Evolutionary conservation across 805 yeast genomes (phyloP).

Genomic region (Alloascoidea africana): DNA sequence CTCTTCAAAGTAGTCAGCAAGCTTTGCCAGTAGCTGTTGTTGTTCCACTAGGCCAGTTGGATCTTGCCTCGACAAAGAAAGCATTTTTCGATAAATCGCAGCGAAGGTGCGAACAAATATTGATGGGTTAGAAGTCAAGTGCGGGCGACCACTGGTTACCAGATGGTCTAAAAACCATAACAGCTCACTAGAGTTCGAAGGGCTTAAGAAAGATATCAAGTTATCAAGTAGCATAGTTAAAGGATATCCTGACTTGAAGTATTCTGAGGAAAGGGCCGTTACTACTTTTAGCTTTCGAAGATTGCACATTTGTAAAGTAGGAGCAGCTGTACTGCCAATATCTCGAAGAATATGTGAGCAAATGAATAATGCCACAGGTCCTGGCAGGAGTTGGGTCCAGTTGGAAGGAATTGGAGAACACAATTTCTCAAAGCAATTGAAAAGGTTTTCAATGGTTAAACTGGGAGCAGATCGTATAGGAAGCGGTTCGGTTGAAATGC

Average conservation of each 20-base stretch:
- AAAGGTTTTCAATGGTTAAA: too few relatives aligned
- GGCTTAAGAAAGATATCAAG: background rate
- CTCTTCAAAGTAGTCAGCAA: too few relatives aligned
- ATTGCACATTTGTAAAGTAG: background rate
- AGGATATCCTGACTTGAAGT: background rate
- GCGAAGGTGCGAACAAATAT: background rate
- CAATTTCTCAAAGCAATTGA: background rate
- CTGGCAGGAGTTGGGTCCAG: slow-evolving; percentile 1
- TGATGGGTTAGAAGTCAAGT: background rate
- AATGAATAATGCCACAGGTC: background rate
- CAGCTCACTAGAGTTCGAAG: background rate
- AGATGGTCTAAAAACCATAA: background rate
- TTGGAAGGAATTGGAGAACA: background rate
- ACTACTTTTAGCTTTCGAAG: background rate
- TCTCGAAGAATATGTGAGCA: background rate
- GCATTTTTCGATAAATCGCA: background rate
- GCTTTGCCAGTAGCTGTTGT: background rate
- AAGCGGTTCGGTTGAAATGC: too few relatives aligned
- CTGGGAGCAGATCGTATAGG: too few relatives aligned
- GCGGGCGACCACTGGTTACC: background rate
- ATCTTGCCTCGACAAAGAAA: background rate
- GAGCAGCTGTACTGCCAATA: background rate
- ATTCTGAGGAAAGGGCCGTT: background rate
- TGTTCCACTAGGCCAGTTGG: background rate
- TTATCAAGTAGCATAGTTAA: background rate